Percentiles rank a stretch among this genome's conserved stretches.
Conservation (phyloP, 306 rosid genomes). For the Ceratonia siliqua region DNA sequence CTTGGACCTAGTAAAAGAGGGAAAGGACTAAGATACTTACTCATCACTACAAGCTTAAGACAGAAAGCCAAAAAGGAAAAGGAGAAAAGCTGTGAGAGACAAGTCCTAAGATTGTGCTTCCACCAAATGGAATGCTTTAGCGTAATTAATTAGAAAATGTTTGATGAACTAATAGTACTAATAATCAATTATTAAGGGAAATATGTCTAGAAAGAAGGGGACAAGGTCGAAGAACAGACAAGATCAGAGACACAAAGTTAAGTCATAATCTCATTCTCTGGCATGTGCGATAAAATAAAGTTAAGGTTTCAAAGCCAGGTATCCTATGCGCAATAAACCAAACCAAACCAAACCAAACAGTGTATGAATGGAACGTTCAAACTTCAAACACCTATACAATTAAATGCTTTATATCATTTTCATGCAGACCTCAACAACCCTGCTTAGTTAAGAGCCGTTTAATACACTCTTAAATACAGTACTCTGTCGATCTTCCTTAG, state of each 20-base stretch:
- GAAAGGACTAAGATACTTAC: background rate
- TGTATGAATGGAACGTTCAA: background rate
- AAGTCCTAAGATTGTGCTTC: background rate
- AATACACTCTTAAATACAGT: too few relatives aligned
- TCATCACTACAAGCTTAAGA: background rate
- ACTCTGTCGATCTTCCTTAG: too few relatives aligned
- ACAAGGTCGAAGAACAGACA: conserved; percentile 38
- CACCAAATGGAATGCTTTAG: background rate
- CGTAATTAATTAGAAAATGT: background rate
- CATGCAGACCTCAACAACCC: background rate
- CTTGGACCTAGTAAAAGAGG: background rate
- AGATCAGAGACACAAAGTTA: conserved; percentile 40
- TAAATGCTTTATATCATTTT: background rate
- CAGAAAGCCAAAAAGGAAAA: background rate
- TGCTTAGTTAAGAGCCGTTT: background rate
- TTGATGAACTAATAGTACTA: background rate
- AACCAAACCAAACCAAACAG: conserved; percentile 23
- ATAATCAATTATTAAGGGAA: conserved; percentile 21
- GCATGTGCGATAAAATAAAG: conserved; percentile 38
- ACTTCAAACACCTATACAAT: background rate
- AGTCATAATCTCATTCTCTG: conserved; percentile 38
- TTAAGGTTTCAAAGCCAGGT: conserved; percentile 52
- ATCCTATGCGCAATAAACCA: conserved; percentile 47
- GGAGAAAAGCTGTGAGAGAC: background rate
- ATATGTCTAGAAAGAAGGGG: conserved; percentile 40